Evolutionary conservation across 768 basidiomycete genomes (phyloP), one percentile per base, ranked within the genome.

Genomic region (Leccinellum luteum): DNA sequence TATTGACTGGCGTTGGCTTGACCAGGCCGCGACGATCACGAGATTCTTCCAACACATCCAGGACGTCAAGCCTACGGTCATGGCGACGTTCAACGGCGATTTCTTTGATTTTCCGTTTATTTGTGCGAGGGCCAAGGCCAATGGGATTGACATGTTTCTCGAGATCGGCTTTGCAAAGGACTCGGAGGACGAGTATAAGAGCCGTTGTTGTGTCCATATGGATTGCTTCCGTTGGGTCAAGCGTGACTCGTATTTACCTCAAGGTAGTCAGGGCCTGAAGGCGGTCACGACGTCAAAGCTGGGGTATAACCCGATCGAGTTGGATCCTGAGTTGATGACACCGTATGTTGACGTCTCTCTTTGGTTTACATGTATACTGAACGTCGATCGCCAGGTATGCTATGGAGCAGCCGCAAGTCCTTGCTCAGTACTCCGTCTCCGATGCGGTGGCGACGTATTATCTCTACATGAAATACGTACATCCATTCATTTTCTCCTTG

Each of bases 381-480:
- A 23, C 2, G 2, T 15, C 3, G 14, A 13, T 25, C 8, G 9
- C 21, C 59, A 98, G 96, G 32, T 98, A 99, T 74, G 97, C 97
- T 0, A 79, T 92, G 71, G 97, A 98, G 68, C 93, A 95, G 64
- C 97, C 97, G 0, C 95, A 98, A 68, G 73, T 85, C 2, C 84
- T 99, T 17, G 96, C 97, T 0, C 92, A 95, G 68, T 99, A 99
- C 74, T 98, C 97, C 64, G 97, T 99, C 27, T 99, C 97, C 72
- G 97, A 99, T 81, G 97, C 97, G 0, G 97, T 98, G 10, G 96
- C 97, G n/a, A 99, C 97, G 1, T 98, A 99, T 72, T 98, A 98
- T 73, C 82, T 99, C 34, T 98, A 99, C 76, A 99, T 98, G 97
- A 99, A 98, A 94, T 99, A 99, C 66, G 95, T 99, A 10, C 95